Base-by-base conservation (phyloP, 176 grass and related monocot species). In the Bolboschoenus planiculmis region DNA sequence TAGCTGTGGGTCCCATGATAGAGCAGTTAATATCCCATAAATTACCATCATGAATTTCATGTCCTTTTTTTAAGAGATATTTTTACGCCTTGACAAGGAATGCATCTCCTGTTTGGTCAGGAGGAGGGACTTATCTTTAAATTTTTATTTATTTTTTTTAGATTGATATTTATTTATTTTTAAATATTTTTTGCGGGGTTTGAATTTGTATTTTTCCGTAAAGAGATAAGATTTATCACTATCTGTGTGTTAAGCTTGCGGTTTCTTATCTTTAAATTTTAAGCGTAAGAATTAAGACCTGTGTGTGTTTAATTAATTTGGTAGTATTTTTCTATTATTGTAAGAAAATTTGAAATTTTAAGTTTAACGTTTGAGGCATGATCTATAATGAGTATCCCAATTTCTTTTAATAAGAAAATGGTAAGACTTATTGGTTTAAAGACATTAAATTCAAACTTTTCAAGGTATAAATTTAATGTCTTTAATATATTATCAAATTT, bases 11-110 rank as follows among this genome's bases (percentile, higher is more conserved):
- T 53, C 50, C 20, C 46, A 15, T 42, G 37, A 64, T 18, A 62
- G 79, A 50, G 43, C 56, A 82, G 57, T 82, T 82, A 65, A 82
- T 82, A 65, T 29, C 59, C 79, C 79, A 82, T 82, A 82, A 82
- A 82, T 82, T 65, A 82, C 79, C 42, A 65, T 63, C 23, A 63
- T 81, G 21, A 63, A 29, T 82, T 61, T 64, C 13, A 58, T 82
- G 78, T 81, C 10, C 78, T 46, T 81, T 81, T 81, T 81, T 81
- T 44, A 81, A 4, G 36, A 62, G 79, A 81, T 39, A 42, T 80
- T 55, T 53, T 80, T 60, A 80, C 33, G 20, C 7, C 10, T 80
- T 9, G 3, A 27, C 6, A 15, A 37, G 31, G 33, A 16, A 10
- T 79, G 35, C 5, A 42, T 43, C 20, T 71, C 66, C 8, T 71